Evolutionary conservation across 495 filamentous ascomycete genomes (phyloP).

Genomic region (Friedmanniomyces simplex): DNA sequence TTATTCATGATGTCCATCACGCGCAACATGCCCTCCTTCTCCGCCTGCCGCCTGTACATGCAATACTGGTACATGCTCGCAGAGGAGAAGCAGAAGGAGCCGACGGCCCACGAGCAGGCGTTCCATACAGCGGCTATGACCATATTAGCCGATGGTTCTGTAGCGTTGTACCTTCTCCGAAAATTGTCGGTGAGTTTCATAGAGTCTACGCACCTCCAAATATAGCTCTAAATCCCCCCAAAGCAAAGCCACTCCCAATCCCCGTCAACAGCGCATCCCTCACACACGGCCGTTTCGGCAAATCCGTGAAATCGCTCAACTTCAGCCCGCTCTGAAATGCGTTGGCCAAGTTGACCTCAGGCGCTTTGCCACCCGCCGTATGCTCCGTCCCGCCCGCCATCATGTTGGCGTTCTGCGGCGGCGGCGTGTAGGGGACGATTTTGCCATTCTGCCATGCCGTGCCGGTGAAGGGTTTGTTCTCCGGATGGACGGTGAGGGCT

Average conservation of each 20-base stretch:
- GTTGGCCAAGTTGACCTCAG: slow-evolving; percentile 40
- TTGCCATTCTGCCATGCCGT: slow-evolving; percentile 23
- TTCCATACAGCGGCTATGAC: slow-evolving; percentile 37
- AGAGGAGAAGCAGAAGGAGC: slow-evolving; percentile 54
- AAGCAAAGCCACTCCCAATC: slow-evolving; percentile 63
- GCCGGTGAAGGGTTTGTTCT: slow-evolving; percentile 30
- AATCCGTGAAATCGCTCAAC: slow-evolving; percentile 55
- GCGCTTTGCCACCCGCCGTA: slow-evolving; percentile 36
- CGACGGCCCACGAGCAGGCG: slow-evolving; percentile 77
- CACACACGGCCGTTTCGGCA: slow-evolving; percentile 75
- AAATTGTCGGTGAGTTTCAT: no score
- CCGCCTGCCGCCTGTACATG: slow-evolving; percentile 55
- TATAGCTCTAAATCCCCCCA: slow-evolving; percentile 61
- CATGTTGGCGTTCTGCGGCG: slow-evolving; percentile 36
- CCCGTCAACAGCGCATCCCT: slow-evolving; percentile 72
- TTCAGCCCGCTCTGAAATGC: slow-evolving; percentile 53
- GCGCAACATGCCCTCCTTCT: slow-evolving; percentile 67
- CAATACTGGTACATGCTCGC: slow-evolving; percentile 71
- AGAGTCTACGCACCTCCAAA: slow-evolving; percentile 52
- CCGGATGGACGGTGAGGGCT: slow-evolving; percentile 28
- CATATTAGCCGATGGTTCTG: neutral
- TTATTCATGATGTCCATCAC: slow-evolving; percentile 70
- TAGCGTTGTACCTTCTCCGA: no score
- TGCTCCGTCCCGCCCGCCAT: slow-evolving; percentile 27
- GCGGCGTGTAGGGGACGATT: slow-evolving; percentile 1